Base-by-base conservation (phyloP, 306 rosid genomes). In the Sechiopsis laciniata region DNA sequence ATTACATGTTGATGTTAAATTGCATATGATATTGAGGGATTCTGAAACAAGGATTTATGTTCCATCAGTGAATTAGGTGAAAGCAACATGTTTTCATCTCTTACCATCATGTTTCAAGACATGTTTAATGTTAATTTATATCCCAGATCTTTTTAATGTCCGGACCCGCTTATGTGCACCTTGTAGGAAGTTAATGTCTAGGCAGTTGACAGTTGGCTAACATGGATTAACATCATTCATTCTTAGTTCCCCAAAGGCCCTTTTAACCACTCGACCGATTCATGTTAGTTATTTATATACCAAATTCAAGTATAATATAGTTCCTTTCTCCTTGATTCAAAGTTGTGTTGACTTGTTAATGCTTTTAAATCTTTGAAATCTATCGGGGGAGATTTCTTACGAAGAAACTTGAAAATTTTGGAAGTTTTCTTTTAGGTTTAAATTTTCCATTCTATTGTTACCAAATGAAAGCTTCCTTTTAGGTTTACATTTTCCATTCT, bases 61-160 rank as follows among this genome's bases (percentile, higher is more conserved):
- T 73, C 76, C 56, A 15, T 10, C 56, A 40, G 55, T 74, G 50
- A 53, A n/a, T n/a, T n/a, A 76, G 55, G 26, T 52, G 37, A 29
- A 61, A 35, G 21, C 29, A 5, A 13, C 15, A 42, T 65, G 50
- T 65, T 65, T 8, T 32, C 5, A 15, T 40, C 53, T 65, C 26
- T 17, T 63, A 17, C 26, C 24, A 0, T 55, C 1, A 8, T 67
- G 35, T 46, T 67, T 45, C 72, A 21, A 11, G 55, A 20, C 20
- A 46, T 12, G 55, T 17, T 45, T 67, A 45, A 45, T 67, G 55
- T 67, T n/a, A 45, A 67, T 66, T 66, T 42, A 66, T 42, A 29
- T 37, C 13, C 9, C 46, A 6, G 46, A 40, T 40, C 46, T 40
- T 40, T 40, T 40, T 40, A 40, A 6, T 40, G 8, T 40, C 1